Conservation (phyloP, 331 rosid genomes). For the Malus hybrid region DNA sequence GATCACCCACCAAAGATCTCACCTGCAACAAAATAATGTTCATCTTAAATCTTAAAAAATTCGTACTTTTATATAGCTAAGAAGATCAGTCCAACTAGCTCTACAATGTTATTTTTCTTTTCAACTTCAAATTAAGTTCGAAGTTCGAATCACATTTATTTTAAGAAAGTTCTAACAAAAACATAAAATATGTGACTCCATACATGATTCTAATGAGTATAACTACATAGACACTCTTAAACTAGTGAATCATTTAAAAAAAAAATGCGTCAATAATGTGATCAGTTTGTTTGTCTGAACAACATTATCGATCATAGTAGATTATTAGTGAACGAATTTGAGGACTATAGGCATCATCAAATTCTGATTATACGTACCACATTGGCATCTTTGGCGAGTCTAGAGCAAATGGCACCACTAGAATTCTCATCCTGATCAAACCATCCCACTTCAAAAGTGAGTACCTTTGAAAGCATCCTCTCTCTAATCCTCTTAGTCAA, state of each 20-base stretch:
- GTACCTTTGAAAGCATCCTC: conserved; percentile 61
- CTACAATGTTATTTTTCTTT: background rate
- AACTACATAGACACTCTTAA: background rate
- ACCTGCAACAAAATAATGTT: conserved; percentile 35
- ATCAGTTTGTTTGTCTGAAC: background rate
- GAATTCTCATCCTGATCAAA: conserved; percentile 74
- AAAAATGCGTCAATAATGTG: background rate
- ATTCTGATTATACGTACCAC: conserved; percentile 40
- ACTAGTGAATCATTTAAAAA: background rate
- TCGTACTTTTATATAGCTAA: background rate
- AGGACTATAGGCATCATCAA: no score
- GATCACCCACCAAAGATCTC: conserved; percentile 84
- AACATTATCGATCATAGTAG: background rate
- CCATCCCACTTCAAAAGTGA: conserved; percentile 85
- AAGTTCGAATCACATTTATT: no score
- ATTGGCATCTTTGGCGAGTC: conserved; percentile 85
- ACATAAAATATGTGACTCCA: no score
- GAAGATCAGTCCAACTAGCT: background rate
- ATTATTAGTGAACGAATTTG: background rate
- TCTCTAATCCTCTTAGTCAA: conserved; percentile 74
- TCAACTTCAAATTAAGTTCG: background rate
- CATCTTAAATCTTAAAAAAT: background rate
- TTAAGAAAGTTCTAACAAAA: background rate
- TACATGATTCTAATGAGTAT: no score
- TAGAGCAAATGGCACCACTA: conserved; percentile 73